Percentiles rank a stretch among this genome's conserved stretches.
Evolutionary conservation across 2,329 filamentous ascomycete species (phyloP).

Genomic region (Xylaria hypoxylon): DNA sequence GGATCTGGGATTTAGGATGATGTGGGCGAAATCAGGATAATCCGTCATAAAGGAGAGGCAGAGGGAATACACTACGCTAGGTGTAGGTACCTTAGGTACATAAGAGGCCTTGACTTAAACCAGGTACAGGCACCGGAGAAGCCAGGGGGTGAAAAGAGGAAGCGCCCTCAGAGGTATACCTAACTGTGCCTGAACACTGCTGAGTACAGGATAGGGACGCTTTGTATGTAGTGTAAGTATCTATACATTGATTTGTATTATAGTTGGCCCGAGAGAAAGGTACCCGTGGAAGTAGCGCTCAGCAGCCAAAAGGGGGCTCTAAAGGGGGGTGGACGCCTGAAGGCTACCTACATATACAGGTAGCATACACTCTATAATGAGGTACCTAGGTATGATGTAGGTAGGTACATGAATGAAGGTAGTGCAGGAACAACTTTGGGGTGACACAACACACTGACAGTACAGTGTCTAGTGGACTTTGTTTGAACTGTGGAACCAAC

Average conservation of each 20-base stretch:
- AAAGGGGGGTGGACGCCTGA: background rate
- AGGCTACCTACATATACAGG: background rate
- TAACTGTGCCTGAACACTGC: background rate
- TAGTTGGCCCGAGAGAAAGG: background rate
- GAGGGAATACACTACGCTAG: constrained; percentile 10
- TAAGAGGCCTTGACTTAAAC: constrained; percentile 29
- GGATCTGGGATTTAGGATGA: constrained; percentile 38
- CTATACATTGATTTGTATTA: background rate
- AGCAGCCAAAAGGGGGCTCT: background rate
- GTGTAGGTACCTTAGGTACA: too few relatives aligned
- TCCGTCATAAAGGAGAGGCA: constrained; percentile 48
- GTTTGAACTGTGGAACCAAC: background rate
- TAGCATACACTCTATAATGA: too few relatives aligned
- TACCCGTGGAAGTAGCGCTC: background rate
- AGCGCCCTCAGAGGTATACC: constrained; percentile 8
- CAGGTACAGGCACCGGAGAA: constrained; percentile 27
- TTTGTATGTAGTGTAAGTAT: too few relatives aligned
- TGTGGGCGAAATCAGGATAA: constrained; percentile 49
- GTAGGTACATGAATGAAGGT: background rate
- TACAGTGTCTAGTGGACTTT: background rate
- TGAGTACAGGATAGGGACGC: too few relatives aligned
- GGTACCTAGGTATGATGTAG: too few relatives aligned
- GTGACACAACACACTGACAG: background rate
- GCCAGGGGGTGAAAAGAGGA: constrained; percentile 34
- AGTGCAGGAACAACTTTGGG: background rate